Percentiles rank a stretch among this genome's conserved stretches.
Conservation (phyloP, 2,329 filamentous ascomycete genomes). For the Furcasterigmium furcatum region DNA sequence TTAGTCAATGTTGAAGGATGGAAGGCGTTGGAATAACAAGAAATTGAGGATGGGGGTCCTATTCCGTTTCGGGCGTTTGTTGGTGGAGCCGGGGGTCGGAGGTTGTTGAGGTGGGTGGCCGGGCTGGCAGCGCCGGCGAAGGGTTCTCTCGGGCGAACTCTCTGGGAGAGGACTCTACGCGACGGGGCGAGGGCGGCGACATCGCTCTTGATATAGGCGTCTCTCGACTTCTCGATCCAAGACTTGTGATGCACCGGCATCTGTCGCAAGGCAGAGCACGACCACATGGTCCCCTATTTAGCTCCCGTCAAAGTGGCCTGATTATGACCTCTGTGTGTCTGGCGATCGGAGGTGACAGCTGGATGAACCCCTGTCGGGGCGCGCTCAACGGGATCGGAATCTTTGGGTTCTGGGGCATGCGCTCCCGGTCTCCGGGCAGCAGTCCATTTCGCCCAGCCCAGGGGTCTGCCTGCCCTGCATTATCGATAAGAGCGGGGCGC, state of each 20-base stretch:
- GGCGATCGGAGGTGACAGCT: not conserved
- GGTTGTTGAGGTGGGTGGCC: not conserved
- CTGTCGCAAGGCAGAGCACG: not conserved
- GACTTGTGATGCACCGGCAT: not conserved
- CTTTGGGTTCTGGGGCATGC: not conserved
- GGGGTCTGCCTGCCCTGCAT: no score
- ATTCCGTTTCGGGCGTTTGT: not conserved
- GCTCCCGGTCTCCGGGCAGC: no score
- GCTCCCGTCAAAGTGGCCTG: not conserved
- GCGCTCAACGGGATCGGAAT: constrained; percentile 1
- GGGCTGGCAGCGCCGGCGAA: no score
- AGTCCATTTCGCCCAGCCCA: no score
- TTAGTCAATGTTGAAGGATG: not conserved
- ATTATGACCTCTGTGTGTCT: not conserved
- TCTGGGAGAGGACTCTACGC: not conserved
- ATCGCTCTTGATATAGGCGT: not conserved
- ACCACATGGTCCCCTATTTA: not conserved
- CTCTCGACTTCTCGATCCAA: not conserved
- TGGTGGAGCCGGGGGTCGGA: not conserved
- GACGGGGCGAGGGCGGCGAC: not conserved
- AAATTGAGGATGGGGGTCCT: not conserved
- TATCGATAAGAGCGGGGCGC: no score
- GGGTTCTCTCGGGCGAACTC: no score
- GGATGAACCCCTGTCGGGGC: not conserved
- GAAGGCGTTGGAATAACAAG: not conserved